Evolutionary conservation across 2,329 filamentous ascomycete species (phyloP).

Genomic region (Aspergillus chevalieri): DNA sequence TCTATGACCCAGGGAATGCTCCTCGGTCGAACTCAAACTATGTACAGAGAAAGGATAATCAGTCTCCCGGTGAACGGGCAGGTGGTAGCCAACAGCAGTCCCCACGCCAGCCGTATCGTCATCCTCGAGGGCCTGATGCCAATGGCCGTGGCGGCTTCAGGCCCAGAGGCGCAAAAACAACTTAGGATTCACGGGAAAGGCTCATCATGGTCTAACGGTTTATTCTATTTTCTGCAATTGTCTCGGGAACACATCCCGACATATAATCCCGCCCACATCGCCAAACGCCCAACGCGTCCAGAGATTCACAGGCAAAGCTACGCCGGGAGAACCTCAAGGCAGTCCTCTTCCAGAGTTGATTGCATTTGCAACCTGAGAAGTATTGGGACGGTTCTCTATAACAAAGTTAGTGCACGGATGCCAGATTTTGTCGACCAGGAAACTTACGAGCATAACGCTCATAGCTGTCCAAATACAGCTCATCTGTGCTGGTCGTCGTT

Average conservation of each 20-base stretch:
- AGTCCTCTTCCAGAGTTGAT: conserved; percentile 52
- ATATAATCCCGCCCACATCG: not conserved
- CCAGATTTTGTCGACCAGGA: not conserved
- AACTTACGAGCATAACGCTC: conserved; percentile 53
- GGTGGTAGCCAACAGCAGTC: conserved; percentile 25
- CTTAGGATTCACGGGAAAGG: conserved; percentile 6
- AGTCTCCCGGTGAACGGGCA: conserved; percentile 29
- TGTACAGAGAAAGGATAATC: conserved; percentile 39
- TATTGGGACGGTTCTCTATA: conserved; percentile 54
- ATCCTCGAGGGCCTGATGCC: conserved; percentile 71
- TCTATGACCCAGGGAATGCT: conserved; percentile 72
- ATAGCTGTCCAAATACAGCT: conserved; percentile 63
- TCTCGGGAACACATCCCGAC: not conserved
- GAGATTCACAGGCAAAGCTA: not conserved
- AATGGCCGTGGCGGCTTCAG: conserved; percentile 73
- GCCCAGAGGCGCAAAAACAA: conserved; percentile 51
- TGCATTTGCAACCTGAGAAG: conserved; percentile 53
- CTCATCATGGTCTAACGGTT: not conserved
- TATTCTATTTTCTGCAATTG: not conserved
- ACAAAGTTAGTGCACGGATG: conserved; percentile 5
- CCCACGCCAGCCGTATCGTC: conserved; percentile 59
- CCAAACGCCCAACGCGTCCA: not conserved
- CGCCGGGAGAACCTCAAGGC: conserved; percentile 31
- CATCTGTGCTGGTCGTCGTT: conserved; percentile 61
- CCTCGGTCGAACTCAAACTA: conserved; percentile 55